Evolutionary conservation across 331 rosid species (phyloP), one percentile per base, ranked within the genome.

Genomic region (Quercus phellos): DNA sequence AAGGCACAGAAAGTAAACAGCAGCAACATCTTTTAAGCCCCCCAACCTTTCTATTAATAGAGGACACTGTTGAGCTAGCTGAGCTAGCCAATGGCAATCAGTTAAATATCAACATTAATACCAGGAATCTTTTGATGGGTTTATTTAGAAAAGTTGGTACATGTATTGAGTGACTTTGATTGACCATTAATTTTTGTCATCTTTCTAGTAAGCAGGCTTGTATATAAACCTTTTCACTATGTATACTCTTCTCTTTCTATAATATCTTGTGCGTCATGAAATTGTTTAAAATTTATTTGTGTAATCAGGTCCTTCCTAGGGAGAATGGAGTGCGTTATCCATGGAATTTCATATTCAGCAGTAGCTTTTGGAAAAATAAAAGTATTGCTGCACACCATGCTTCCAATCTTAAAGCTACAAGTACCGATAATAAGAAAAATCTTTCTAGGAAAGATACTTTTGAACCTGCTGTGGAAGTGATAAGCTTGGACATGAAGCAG

Each of bases 401-500:
- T 68, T 80, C 92, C 54, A 46, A 43, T 81, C 73, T 46, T 66
- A 82, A 84, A 38, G 85, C 32, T 79, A 80, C 77, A 75, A 43
- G 76, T 69, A 51, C 76, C 13, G 85, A 81, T 64, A 67, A 84
- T 29, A 77, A 76, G 69, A 77, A 73, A 68, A 82, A 70, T 24
- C 77, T 83, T 61, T 59, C 81, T 6, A 81, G 87, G 55, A 79
- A 81, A 71, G 81, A 82, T 73, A 77, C 76, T 82, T 68, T 11
- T 60, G 80, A 78, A 75, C 78, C 93, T 55, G 70, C 92, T 75
- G 80, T 91, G 61, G 98, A 94, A 86, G 84, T 90, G 24, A 86
- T 88, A 78, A 92, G 90, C 81, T 81, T 94, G 76, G 99, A 94
- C 85, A 90, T 94, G 99, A 92, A 87, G 82, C 99, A 91, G 84